These are phyloP conservation scores for Penicillium sp. DNA, from an alignment of 2,329 filamentous ascomycete genomes.

Conservation along the genomic window DNA sequence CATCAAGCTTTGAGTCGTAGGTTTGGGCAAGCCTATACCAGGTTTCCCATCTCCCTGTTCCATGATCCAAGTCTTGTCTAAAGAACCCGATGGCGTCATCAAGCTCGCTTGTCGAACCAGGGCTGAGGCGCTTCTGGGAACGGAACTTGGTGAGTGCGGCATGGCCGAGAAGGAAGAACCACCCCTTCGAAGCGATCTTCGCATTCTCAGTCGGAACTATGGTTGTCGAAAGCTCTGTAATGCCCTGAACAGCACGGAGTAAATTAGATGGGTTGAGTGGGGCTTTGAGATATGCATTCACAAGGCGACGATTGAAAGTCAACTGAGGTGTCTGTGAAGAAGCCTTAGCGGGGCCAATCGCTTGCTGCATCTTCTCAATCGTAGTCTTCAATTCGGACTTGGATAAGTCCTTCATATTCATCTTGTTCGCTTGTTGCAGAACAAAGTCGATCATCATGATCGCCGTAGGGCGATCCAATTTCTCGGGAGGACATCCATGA, in stretches of 20 bases:
- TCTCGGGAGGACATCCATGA: constrained; percentile 75
- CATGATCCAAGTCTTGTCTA: constrained; percentile 78
- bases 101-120: constrained; percentile 78
- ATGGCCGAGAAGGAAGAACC: constrained; percentile 90
- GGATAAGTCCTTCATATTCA: constrained; percentile 85
- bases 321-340: constrained; percentile 75
- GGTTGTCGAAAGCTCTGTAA: constrained; percentile 70
- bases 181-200: constrained; percentile 73
- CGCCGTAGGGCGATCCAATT: constrained; percentile 76
- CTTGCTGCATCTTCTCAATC: constrained; percentile 89
- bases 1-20: constrained; percentile 83
- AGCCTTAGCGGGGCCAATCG: constrained; percentile 73
- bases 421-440: constrained; percentile 73
- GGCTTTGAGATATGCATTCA: constrained; percentile 76
- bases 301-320: constrained; percentile 81
- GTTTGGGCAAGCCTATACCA: constrained; percentile 88
- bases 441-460: constrained; percentile 81
- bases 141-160: constrained; percentile 85
- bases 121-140: constrained; percentile 72
- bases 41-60: constrained; percentile 78
- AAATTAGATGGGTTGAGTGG: constrained; percentile 79
- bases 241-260: constrained; percentile 76
- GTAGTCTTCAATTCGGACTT: constrained; percentile 88
- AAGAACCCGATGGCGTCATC: constrained; percentile 79
- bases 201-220: constrained; percentile 68